Evolutionary conservation across 2,329 filamentous ascomycete genomes (phyloP).

Genomic region (Conoideocrella luteorostrata): DNA sequence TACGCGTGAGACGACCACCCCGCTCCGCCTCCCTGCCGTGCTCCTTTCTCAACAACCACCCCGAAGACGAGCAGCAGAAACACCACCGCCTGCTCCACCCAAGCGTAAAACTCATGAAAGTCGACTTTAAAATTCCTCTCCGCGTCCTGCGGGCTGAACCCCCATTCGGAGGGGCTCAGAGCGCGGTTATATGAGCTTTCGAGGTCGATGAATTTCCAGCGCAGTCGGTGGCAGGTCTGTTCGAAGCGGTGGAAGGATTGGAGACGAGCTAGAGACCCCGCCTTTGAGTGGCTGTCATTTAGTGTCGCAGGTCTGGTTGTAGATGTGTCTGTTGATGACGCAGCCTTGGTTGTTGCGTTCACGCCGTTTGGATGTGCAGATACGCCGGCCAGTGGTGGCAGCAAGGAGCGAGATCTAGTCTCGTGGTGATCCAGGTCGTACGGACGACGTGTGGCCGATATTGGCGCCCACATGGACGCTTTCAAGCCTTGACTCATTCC

Average conservation of each 20-base stretch:
- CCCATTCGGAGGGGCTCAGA: slow-evolving; percentile 27
- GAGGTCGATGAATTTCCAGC: slow-evolving; percentile 58
- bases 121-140: slow-evolving; percentile 72
- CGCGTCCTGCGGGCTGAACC: slow-evolving; percentile 36
- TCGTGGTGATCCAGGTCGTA: slow-evolving; percentile 1
- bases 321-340: neutral
- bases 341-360: neutral
- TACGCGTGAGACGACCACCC: slow-evolving; percentile 42
- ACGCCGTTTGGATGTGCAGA: neutral
- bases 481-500: slow-evolving; percentile 8
- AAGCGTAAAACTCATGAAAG: slow-evolving; percentile 70
- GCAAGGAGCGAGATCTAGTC: slow-evolving; percentile 5
- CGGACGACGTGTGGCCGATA: neutral
- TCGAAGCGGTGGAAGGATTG: slow-evolving; percentile 51
- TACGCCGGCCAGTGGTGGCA: slow-evolving; percentile 1
- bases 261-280: slow-evolving; percentile 1
- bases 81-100: slow-evolving; percentile 65
- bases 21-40: neutral
- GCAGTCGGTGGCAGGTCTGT: slow-evolving; percentile 53
- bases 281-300: neutral
- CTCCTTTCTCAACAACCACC: slow-evolving; percentile 37
- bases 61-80: slow-evolving; percentile 60
- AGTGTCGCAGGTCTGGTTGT: too few relatives aligned
- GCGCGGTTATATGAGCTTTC: slow-evolving; percentile 50
- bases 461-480: slow-evolving; percentile 10